phyloP scores from a whole-genome alignment of 2,329 filamentous ascomycete genomes.

The Aspergillus pseudoviridinutans region DNA sequence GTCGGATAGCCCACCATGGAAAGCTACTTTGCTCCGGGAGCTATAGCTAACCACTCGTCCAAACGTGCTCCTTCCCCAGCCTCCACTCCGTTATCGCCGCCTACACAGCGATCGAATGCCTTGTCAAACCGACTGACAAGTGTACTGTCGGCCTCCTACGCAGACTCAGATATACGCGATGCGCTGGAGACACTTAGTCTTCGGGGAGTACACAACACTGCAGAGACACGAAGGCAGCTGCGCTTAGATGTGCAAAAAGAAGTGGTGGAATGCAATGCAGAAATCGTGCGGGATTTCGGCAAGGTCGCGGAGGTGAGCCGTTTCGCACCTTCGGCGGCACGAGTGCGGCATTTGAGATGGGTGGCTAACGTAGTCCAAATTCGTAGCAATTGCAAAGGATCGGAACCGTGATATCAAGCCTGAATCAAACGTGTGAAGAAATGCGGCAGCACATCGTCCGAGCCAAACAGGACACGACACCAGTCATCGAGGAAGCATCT shows the following conservation, averaged over 20 bases:
- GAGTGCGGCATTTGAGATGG: neutral
- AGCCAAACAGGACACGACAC: conserved; percentile 70
- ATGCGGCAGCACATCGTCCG: conserved; percentile 74
- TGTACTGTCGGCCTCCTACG: conserved; percentile 86
- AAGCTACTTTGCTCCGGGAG: conserved; percentile 29
- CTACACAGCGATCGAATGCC: conserved; percentile 52
- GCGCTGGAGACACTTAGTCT: conserved; percentile 74
- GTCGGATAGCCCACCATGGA: conserved; percentile 23
- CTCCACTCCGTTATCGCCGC: conserved; percentile 28
- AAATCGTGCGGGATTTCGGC: conserved; percentile 83
- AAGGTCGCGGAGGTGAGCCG: conserved; percentile 73
- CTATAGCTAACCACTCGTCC: conserved; percentile 19
- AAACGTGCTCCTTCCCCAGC: conserved; percentile 20
- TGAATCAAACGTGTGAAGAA: conserved; percentile 75
- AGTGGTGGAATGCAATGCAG: conserved; percentile 86
- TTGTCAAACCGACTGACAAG: conserved; percentile 77
- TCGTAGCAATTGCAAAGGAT: conserved; percentile 79
- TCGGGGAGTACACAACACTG: conserved; percentile 66
- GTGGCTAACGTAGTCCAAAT: conserved; percentile 10
- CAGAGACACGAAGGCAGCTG: conserved; percentile 73
- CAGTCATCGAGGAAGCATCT: conserved; percentile 73
- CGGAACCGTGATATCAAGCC: conserved; percentile 68
- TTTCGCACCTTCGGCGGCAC: conserved; percentile 4
- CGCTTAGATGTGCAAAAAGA: conserved; percentile 84
- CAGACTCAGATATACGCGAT: conserved; percentile 86